phyloP scores from a whole-genome alignment of 2,329 filamentous ascomycete species.

The Didymella pomorum region DNA sequence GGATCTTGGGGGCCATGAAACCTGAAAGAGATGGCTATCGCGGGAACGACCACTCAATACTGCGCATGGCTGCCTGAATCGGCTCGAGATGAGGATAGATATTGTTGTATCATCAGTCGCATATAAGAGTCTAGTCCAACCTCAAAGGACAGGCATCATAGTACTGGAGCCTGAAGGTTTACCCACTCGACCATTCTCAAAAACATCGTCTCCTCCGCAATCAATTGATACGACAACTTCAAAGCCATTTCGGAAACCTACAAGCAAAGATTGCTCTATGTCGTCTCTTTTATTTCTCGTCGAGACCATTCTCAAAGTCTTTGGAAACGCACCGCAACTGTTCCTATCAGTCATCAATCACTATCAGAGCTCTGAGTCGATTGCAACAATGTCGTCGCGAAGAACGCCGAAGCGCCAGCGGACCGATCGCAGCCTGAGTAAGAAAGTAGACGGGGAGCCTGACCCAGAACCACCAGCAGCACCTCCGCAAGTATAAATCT shows the following conservation, averaged over 20 bases:
- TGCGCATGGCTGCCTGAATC: conserved; percentile 14
- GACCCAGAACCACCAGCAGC: conserved; percentile 38
- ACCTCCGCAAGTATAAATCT: conserved; percentile 36
- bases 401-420: background rate
- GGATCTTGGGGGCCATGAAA: conserved; percentile 13
- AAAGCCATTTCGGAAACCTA: background rate
- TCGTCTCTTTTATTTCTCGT: background rate
- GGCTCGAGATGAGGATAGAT: background rate
- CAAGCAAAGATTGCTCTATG: conserved; percentile 1
- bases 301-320: background rate
- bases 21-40: conserved; percentile 14
- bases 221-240: background rate
- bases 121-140: conserved; percentile 15
- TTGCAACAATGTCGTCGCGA: background rate
- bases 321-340: conserved; percentile 13
- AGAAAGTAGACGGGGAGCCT: conserved; percentile 18
- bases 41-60: background rate
- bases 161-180: background rate
- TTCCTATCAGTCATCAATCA: conserved; percentile 4
- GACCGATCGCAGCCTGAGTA: background rate
- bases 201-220: background rate
- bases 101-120: background rate
- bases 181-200: background rate
- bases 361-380: conserved; percentile 1
- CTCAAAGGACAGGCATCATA: conserved; percentile 4